Percentiles rank a stretch among this genome's conserved stretches.
Evolutionary conservation across 768 basidiomycete genomes (phyloP).

Genomic region (Tulasnella sp.): DNA sequence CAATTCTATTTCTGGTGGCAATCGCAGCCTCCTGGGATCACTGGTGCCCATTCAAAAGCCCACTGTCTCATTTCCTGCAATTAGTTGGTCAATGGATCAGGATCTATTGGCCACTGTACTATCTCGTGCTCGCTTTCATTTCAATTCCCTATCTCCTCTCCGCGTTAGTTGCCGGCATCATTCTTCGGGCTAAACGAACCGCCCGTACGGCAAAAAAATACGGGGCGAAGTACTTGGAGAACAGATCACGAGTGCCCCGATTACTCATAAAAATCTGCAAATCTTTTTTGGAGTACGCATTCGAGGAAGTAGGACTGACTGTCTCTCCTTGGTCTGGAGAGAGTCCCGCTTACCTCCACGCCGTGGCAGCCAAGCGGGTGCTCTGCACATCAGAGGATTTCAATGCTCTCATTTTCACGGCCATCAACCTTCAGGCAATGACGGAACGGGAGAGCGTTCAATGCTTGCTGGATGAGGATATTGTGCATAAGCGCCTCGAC

Average conservation of each 20-base stretch:
- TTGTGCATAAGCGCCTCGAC: not conserved
- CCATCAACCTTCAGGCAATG: not conserved
- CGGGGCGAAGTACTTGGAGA: too few species aligned
- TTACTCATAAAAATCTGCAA: too few species aligned
- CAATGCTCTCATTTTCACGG: not conserved
- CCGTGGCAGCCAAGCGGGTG: not conserved
- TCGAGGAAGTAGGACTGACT: not conserved
- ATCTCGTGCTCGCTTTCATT: not conserved
- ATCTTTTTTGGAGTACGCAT: too few species aligned
- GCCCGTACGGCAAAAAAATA: too few species aligned
- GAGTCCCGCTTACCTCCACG: not conserved
- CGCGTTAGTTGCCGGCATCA: too few species aligned
- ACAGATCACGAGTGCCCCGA: too few species aligned
- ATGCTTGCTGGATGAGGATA: not conserved
- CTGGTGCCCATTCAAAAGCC: slow-evolving; percentile 2
- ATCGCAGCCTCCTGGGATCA: not conserved
- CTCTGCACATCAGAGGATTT: not conserved
- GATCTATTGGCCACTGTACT: not conserved
- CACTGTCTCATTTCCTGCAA: not conserved
- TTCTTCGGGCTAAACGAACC: too few species aligned
- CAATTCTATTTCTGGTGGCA: not conserved
- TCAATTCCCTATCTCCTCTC: not conserved
- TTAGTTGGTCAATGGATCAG: not conserved
- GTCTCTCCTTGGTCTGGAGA: not conserved
- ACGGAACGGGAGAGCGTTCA: not conserved